Conservation (phyloP, 2,329 filamentous ascomycete species). For the Pestalotiopsis sp. region DNA sequence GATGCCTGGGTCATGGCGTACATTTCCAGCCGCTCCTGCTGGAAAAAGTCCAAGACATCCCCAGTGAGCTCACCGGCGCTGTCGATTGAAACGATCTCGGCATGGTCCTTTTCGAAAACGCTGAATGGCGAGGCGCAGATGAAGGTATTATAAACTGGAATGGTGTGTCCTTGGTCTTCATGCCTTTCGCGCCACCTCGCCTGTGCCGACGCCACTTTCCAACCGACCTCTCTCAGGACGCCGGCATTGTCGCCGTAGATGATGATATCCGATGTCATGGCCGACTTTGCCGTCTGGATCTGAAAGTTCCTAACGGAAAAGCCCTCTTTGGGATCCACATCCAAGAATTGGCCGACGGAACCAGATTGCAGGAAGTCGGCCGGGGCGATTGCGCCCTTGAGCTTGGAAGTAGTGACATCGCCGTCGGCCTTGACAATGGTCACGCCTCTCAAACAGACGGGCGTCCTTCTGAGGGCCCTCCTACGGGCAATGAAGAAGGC, state of each 20-base stretch:
- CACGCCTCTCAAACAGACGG: conserved; percentile 77
- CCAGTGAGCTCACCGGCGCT: conserved; percentile 72
- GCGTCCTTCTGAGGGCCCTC: conserved; percentile 69
- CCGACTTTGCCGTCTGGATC: conserved; percentile 88
- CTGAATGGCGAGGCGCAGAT: conserved; percentile 66
- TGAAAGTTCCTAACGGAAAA: conserved; percentile 98
- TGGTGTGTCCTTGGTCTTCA: conserved; percentile 53
- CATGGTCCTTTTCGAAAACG: conserved; percentile 71
- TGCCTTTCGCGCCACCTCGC: conserved; percentile 71
- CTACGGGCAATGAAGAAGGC: conserved; percentile 84
- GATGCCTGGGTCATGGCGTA: conserved; percentile 87
- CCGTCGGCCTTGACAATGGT: conserved; percentile 89
- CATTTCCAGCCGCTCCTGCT: conserved; percentile 91
- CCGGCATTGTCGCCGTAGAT: conserved; percentile 79
- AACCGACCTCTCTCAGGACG: conserved; percentile 64
- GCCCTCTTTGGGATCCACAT: conserved; percentile 83
- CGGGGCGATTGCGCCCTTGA: conserved; percentile 86
- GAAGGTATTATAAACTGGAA: conserved; percentile 83
- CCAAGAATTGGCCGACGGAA: conserved; percentile 66
- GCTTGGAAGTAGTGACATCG: conserved; percentile 70
- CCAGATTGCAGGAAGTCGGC: conserved; percentile 72
- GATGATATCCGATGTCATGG: conserved; percentile 87
- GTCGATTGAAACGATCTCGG: conserved; percentile 75
- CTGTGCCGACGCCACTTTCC: conserved; percentile 76
- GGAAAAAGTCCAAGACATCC: conserved; percentile 83